Evolutionary conservation across 768 basidiomycete genomes (phyloP).

Genomic region (Collybia sordida): DNA sequence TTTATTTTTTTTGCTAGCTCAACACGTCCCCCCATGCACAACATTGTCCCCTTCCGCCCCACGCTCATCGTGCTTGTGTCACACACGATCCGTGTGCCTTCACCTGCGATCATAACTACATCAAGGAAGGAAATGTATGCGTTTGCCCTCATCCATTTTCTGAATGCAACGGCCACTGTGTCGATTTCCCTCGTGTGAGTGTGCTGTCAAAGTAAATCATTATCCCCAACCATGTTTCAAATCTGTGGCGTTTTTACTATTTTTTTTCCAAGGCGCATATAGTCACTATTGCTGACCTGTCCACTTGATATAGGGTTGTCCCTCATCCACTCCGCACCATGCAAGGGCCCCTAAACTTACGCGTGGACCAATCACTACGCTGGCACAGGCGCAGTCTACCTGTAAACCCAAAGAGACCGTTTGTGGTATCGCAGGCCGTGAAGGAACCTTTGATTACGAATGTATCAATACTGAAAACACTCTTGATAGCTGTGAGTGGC

Average conservation of each 20-base stretch:
- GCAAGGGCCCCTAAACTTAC: no score
- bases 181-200: conserved; percentile 29
- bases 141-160: conserved; percentile 33
- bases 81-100: conserved; percentile 11
- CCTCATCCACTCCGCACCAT: conserved; percentile 12
- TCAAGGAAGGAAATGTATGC: conserved; percentile 23
- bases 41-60: conserved; percentile 13
- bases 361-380: conserved; percentile 17
- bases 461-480: conserved; percentile 34
- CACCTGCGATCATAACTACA: conserved; percentile 15
- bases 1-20: conserved; percentile 6
- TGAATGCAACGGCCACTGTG: conserved; percentile 43
- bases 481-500: conserved; percentile 39
- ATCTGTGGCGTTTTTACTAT: background rate
- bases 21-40: conserved; percentile 14
- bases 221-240: no score
- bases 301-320: conserved; percentile 31
- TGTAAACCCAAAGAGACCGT: conserved; percentile 30
- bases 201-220: background rate
- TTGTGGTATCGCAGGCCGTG: conserved; percentile 35
- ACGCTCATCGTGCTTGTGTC: conserved; percentile 13
- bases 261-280: background rate
- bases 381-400: conserved; percentile 26
- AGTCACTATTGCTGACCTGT: background rate
- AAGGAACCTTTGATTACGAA: conserved; percentile 29